A percentile compares a stretch with the other conserved stretches of the same genome.
phyloP scores from a whole-genome alignment of 1,139 yeast species.

The Eremothecium cymbalariae region DNA sequence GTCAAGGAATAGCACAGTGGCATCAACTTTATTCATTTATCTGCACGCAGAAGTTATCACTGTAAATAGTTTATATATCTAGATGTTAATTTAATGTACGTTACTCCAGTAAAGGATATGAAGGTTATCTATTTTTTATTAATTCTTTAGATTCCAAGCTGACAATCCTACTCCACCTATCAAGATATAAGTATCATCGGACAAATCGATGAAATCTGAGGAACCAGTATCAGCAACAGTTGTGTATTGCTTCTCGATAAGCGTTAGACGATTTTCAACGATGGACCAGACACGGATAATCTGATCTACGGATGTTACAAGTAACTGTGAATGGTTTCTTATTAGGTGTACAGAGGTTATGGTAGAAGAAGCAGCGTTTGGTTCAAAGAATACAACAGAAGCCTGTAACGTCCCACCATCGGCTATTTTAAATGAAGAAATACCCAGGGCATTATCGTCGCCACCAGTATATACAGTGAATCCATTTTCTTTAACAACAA shows the following conservation, averaged over 20 bases:
- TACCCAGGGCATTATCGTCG: slow-evolving; percentile 73
- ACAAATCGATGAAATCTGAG: slow-evolving; percentile 36
- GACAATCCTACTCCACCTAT: slow-evolving; percentile 72
- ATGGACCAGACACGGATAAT: slow-evolving; percentile 57
- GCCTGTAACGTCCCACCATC: slow-evolving; percentile 16
- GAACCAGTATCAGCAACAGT: slow-evolving; percentile 91
- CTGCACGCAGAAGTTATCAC: neutral
- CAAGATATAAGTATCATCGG: slow-evolving; percentile 32
- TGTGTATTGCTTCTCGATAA: slow-evolving; percentile 48
- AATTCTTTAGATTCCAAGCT: slow-evolving; percentile 35
- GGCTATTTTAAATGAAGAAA: slow-evolving; percentile 35
- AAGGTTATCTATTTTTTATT: neutral
- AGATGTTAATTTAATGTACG: too few relatives aligned
- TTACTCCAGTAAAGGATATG: neutral
- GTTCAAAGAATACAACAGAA: slow-evolving; percentile 33
- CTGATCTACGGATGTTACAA: slow-evolving; percentile 62
- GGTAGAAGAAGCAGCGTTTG: slow-evolving; percentile 76
- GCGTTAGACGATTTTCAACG: slow-evolving; percentile 29
- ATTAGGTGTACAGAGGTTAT: slow-evolving; percentile 54
- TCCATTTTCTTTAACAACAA: slow-evolving; percentile 17
- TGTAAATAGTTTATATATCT: too few relatives aligned
- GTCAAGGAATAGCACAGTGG: too few relatives aligned
- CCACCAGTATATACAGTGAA: slow-evolving; percentile 66
- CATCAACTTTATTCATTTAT: too few relatives aligned
- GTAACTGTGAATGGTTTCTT: slow-evolving; percentile 22